Conservation (phyloP, 495 filamentous ascomycete genomes). For the Lepraria neglecta region DNA sequence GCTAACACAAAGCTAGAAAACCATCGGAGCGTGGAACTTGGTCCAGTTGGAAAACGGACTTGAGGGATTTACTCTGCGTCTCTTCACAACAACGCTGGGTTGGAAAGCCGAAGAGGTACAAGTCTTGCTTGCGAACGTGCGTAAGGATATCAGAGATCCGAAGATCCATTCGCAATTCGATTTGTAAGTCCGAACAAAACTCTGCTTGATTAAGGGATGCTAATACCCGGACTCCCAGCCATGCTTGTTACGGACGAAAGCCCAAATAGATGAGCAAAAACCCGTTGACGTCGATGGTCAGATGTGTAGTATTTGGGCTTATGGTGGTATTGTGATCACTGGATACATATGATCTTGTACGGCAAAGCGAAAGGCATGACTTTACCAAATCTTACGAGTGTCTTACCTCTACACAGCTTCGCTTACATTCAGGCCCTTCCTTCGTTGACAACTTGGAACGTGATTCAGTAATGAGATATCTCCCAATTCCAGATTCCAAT, state of each 20-base stretch:
- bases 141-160: slow-evolving; percentile 47
- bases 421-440: too few species aligned
- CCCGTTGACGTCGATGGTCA: too few species aligned
- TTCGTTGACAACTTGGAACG: too few species aligned
- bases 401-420: neutral
- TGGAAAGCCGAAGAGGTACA: slow-evolving; percentile 53
- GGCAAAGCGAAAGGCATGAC: neutral
- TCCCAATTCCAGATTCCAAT: too few species aligned
- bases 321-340: neutral
- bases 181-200: slow-evolving; percentile 19
- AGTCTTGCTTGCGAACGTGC: slow-evolving; percentile 47
- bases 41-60: slow-evolving; percentile 42
- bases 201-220: neutral
- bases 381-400: neutral
- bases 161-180: slow-evolving; percentile 39
- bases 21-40: slow-evolving; percentile 31
- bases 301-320: neutral
- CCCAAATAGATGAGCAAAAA: slow-evolving; percentile 6
- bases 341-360: neutral
- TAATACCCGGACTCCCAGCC: neutral
- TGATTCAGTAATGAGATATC: too few species aligned
- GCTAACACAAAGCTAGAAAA: slow-evolving; percentile 19
- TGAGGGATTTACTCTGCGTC: slow-evolving; percentile 38
- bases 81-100: slow-evolving; percentile 49
- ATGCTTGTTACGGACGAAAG: slow-evolving; percentile 19